Base-by-base conservation (phyloP, 2,329 filamentous ascomycete species). In the Beauveria bassiana region DNA sequence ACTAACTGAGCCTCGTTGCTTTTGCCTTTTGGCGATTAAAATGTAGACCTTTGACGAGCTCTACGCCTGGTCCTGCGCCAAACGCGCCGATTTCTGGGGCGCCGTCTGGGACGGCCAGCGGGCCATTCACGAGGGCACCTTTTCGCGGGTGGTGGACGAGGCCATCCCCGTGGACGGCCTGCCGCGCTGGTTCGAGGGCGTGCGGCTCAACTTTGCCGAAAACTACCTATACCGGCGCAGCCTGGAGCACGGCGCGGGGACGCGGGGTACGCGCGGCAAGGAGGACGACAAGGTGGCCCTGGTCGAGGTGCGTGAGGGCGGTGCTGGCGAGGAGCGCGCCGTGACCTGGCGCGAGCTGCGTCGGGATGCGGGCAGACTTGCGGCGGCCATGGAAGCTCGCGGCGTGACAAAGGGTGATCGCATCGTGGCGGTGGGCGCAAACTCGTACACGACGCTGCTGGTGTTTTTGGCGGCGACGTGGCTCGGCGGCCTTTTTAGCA, bases 161-260 rank as follows among this genome's bases (percentile, higher is more conserved):
- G 78, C 77, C 0, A 79, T 82, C 1, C 84, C 86, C 1, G 90
- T 96, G 71, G 86, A 91, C 63, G 77, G 79, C 18, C 80, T 93
- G 5, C 91, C 91, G 0, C 75, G 78, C 46, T 96, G 91, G 91
- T 96, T 95, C 71, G 76, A 84, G 1, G 91, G 91, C 34, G 80
- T 92, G 1, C 75, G 78, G 5, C 72, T 95, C 67, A 96, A 92
- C 69, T 93, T 87, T 70, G 87, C 90, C 5, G 90, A 96, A 75
- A 96, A 95, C 70, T 74, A 91, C 28, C 83, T 96, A 28, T 93
- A 84, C 75, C 81, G 81, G 1, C 75, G 77, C 16, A 70, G 71
- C 3, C 70, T 73, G 2, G 68, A 74, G 0, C 70, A 74, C n/a
- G 69, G 78, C 10, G 71, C 76, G 0, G 79, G 76, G 2, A 69